phyloP scores from a whole-genome alignment of 768 basidiomycete species.

The Stropharia rugosoannulata region DNA sequence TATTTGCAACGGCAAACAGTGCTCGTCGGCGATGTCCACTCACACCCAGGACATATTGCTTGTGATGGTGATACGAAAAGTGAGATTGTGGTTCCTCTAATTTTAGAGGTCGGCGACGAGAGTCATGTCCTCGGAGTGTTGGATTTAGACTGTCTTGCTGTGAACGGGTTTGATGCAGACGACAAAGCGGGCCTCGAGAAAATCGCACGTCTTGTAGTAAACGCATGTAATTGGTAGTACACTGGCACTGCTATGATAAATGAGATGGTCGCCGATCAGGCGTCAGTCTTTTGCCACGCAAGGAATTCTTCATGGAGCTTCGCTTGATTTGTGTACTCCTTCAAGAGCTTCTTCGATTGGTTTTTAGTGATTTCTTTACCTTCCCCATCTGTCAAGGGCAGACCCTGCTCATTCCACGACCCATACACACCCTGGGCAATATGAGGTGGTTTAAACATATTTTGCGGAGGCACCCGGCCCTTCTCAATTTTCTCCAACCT shows the following conservation, averaged over 20 bases:
- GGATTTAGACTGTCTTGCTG: constrained; percentile 82
- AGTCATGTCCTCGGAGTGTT: constrained; percentile 55
- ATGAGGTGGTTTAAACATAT: constrained; percentile 85
- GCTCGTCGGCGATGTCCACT: constrained; percentile 75
- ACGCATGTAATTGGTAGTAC: constrained; percentile 62
- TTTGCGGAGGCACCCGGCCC: constrained; percentile 69
- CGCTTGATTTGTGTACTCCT: constrained; percentile 71
- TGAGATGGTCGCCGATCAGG: neutral
- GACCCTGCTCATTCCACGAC: constrained; percentile 81
- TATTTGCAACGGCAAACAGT: constrained; percentile 57
- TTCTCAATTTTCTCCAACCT: constrained; percentile 81
- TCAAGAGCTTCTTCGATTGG: constrained; percentile 71
- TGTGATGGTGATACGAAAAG: constrained; percentile 91
- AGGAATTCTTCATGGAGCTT: constrained; percentile 82
- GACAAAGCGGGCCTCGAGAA: constrained; percentile 77
- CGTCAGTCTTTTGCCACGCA: constrained; percentile 35
- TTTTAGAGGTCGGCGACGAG: constrained; percentile 33
- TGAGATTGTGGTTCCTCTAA: constrained; percentile 85
- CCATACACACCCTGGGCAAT: constrained; percentile 70
- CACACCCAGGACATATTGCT: constrained; percentile 90
- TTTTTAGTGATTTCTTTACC: constrained; percentile 87
- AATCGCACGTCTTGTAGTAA: constrained; percentile 65
- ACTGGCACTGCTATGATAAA: neutral
- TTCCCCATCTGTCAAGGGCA: constrained; percentile 82
- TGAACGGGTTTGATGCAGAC: constrained; percentile 71